Evolutionary conservation across 345 rosid genomes (phyloP), one percentile per base, ranked within the genome.

Genomic region (Acer yangbiense): DNA sequence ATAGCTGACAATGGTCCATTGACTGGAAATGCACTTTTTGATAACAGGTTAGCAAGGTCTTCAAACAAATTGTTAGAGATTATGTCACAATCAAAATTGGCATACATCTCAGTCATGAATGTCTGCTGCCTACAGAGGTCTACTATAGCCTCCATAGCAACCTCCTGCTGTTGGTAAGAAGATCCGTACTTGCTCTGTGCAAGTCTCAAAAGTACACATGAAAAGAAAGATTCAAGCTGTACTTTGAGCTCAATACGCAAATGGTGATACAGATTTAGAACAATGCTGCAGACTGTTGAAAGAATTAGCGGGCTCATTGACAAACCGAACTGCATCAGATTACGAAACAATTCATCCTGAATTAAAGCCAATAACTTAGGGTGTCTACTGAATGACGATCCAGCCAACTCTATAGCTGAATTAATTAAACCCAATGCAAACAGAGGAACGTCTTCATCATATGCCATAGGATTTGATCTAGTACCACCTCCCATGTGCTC

Each of bases 391-490:
- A 87, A 85, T 50, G 88, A 83, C 23, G 90, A 23, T 16, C 91
- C 91, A 75, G 89, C 93, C 79, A 90, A 84, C 80, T 92, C 97
- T 68, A 92, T 83, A 14, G 86, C 90, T 21, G 92, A 88, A 79
- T 90, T 90, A 72, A 92, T 92, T 79, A 92, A 88, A 76, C 97
- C 88, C 87, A 92, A 76, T 12, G 97, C 89, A 41, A 92, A 92
- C 23, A 92, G 88, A 20, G 94, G 97, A 76, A 92, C 91, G 71
- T 92, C 97, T 83, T 92, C 97, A 76, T 92, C 97, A 84, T 84
- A 86, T 41, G 94, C 90, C 60, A 92, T 85, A 13, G 94, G 85
- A 84, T 89, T 90, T 50, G 89, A 84, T 83, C 85, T 87, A 63
- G 92, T 80, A 78, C 78, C 88, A 72, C 79, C 77, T 72, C 85